Percentiles rank a stretch among this genome's conserved stretches.
Conservation (phyloP, 2,329 filamentous ascomycete species). For the Ceratocystis colombiana region DNA sequence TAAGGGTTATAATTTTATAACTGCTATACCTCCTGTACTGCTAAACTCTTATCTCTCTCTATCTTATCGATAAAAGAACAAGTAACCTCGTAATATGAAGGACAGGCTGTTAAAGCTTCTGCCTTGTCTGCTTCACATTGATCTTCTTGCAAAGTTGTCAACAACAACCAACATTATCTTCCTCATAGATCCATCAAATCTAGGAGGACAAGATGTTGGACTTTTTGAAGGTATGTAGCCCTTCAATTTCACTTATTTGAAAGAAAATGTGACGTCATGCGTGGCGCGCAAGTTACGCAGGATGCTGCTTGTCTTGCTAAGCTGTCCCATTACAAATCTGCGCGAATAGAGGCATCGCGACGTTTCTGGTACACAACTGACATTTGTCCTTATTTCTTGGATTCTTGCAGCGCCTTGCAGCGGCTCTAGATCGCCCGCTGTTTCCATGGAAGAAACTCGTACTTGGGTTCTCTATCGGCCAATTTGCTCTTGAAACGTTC, state of each 20-base stretch:
- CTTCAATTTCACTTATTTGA: background rate
- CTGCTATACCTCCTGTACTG: background rate
- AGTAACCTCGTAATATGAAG: background rate
- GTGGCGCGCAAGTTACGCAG: background rate
- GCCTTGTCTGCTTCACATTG: background rate
- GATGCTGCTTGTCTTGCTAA: background rate
- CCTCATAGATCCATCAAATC: conserved; percentile 8
- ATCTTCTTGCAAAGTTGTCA: background rate
- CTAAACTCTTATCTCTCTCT: background rate
- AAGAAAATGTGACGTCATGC: conserved; percentile 16
- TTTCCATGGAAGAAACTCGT: conserved; percentile 98
- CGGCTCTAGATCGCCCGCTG: conserved; percentile 76
- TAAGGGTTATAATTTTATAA: background rate
- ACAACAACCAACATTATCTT: conserved; percentile 5
- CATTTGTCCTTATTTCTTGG: conserved; percentile 15
- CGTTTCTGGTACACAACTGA: conserved; percentile 17
- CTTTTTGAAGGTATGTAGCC: conserved; percentile 23
- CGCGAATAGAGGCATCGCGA: background rate
- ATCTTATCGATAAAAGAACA: conserved; percentile 14
- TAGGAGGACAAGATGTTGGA: conserved; percentile 23
- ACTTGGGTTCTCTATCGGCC: conserved; percentile 82
- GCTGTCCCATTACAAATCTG: background rate
- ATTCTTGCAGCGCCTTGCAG: conserved; percentile 56
- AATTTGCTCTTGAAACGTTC: conserved; percentile 83
- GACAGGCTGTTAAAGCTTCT: conserved; percentile 14